These are phyloP conservation scores for Canavalia gladiata DNA, from an alignment of 306 rosid species.

Conservation along the genomic window DNA sequence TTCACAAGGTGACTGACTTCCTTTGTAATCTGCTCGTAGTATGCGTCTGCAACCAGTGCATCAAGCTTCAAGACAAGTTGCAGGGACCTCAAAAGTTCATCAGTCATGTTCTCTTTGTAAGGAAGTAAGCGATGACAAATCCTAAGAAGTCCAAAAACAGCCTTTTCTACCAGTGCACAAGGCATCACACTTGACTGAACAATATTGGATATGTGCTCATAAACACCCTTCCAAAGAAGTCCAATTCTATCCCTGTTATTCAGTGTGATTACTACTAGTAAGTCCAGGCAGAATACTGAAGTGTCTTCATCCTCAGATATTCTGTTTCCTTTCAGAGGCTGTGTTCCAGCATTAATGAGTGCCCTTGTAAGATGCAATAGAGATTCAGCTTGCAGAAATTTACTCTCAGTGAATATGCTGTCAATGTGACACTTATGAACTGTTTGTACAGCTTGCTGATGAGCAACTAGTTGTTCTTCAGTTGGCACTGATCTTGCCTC, in stretches of 20 bases:
- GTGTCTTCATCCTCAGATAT: conserved; percentile 83
- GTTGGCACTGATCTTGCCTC: conserved; percentile 84
- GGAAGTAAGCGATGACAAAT: conserved; percentile 94
- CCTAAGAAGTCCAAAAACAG: conserved; percentile 84
- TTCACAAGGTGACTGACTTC: conserved; percentile 84
- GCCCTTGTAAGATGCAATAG: conserved; percentile 77
- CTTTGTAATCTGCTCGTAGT: conserved; percentile 84
- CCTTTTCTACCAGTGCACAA: conserved; percentile 80
- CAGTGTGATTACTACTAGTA: conserved; percentile 79
- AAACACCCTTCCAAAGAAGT: conserved; percentile 87
- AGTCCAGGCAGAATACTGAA: conserved; percentile 85
- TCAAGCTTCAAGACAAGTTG: conserved; percentile 93
- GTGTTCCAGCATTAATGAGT: conserved; percentile 75
- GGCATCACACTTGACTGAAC: conserved; percentile 87
- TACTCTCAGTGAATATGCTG: conserved; percentile 82
- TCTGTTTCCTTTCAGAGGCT: conserved; percentile 73
- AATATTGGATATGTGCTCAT: conserved; percentile 79
- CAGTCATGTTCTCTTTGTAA: conserved; percentile 87
- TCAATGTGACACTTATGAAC: conserved; percentile 83
- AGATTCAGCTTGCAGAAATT: conserved; percentile 92
- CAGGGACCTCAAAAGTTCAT: conserved; percentile 86
- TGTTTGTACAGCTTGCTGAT: conserved; percentile 74
- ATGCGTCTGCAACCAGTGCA: conserved; percentile 90
- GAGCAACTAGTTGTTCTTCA: conserved; percentile 83
- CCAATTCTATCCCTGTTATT: conserved; percentile 89